A percentile compares a stretch with the other conserved stretches of the same genome.
phyloP scores from a whole-genome alignment of 306 rosid species.

The Cucumis melo region DNA sequence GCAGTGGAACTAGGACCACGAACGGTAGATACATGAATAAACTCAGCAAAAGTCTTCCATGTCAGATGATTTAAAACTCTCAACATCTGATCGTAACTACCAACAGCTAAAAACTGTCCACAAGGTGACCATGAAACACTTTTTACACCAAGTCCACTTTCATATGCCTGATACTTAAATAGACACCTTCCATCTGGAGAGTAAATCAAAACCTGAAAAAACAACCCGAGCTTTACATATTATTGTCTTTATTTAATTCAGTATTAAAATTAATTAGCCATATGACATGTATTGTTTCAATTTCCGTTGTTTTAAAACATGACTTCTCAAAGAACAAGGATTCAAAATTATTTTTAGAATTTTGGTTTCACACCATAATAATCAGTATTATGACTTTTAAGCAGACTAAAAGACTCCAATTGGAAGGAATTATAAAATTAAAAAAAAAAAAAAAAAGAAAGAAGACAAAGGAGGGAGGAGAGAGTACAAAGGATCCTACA shows the following conservation, averaged over 20 bases:
- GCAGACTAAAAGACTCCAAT: background rate
- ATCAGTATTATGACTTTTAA: background rate
- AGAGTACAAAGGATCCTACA: background rate
- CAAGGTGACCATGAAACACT: conserved; percentile 96
- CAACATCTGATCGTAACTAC: conserved; percentile 96
- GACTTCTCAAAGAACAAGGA: background rate
- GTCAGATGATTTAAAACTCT: conserved; percentile 86
- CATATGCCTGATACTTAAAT: conserved; percentile 86
- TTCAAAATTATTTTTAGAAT: background rate
- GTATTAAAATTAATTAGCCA: background rate
- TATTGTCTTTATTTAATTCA: background rate
- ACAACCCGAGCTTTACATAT: conserved; percentile 12
- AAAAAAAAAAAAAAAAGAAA: background rate
- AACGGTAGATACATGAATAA: conserved; percentile 64
- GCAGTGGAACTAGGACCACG: conserved; percentile 79
- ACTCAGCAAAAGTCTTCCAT: conserved; percentile 99
- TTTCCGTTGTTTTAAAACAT: background rate
- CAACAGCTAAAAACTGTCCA: conserved; percentile 93
- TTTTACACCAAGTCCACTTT: conserved; percentile 93
- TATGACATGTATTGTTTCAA: background rate
- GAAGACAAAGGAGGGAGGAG: background rate
- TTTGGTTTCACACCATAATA: background rate
- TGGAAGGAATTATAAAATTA: background rate
- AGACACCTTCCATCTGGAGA: conserved; percentile 97
- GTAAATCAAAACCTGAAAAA: conserved; percentile 76